A percentile compares a stretch with the other conserved stretches of the same genome.
phyloP scores from a whole-genome alignment of 2,329 filamentous ascomycete genomes.

The Aspergillus sp. region DNA sequence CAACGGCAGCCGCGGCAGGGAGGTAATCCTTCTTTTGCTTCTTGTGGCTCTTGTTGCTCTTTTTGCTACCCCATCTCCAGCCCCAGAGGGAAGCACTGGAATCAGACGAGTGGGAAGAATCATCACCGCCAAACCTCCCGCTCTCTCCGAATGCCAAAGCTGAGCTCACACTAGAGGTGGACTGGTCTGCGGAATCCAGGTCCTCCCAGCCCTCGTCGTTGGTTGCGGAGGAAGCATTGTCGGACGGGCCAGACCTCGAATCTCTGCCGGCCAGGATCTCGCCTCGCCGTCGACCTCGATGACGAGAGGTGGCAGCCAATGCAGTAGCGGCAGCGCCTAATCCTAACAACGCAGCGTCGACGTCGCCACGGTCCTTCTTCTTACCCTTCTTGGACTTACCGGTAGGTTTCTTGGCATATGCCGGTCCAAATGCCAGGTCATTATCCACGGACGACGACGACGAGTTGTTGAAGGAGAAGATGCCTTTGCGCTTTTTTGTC shows the following conservation, averaged over 20 bases:
- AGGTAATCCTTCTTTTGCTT: constrained; percentile 21
- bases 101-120: constrained; percentile 52
- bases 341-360: constrained; percentile 49
- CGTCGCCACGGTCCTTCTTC: constrained; percentile 29
- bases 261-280: constrained; percentile 32
- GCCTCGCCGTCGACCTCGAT: constrained; percentile 35
- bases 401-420: constrained; percentile 42
- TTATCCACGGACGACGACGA: constrained; percentile 68
- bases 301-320: constrained; percentile 41
- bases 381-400: constrained; percentile 36
- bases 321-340: constrained; percentile 49
- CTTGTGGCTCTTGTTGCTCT: constrained; percentile 33
- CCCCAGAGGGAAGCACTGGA: constrained; percentile 59
- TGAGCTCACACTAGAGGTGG: constrained; percentile 54
- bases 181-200: constrained; percentile 54
- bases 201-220: constrained; percentile 59
- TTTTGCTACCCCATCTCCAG: constrained; percentile 57
- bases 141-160: constrained; percentile 61
- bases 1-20: constrained; percentile 35
- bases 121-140: constrained; percentile 45
- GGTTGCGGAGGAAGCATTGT: constrained; percentile 24
- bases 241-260: constrained; percentile 24
- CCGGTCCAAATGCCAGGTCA: constrained; percentile 67
- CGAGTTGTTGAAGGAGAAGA: constrained; percentile 61
- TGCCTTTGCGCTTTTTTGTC: constrained; percentile 47